Percentiles rank a stretch among this genome's conserved stretches.
phyloP scores from a whole-genome alignment of 2,329 filamentous ascomycete genomes.

The Sclerotinia borealis region DNA sequence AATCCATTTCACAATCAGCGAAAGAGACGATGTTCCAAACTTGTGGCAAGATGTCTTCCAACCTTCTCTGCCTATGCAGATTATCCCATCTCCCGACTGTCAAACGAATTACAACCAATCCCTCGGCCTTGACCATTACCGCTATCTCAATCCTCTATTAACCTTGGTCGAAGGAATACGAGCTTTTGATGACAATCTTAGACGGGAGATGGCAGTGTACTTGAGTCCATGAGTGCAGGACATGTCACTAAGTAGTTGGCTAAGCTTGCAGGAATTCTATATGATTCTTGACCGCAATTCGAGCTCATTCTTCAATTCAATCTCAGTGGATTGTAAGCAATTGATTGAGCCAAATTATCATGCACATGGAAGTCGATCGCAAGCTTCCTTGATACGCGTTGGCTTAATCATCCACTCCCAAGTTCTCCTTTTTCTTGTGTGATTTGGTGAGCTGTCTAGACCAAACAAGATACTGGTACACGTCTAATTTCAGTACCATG shows the following conservation, averaged over 20 bases:
- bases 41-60: no score
- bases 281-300: background rate
- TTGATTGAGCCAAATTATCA: background rate
- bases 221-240: background rate
- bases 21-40: background rate
- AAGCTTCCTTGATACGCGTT: background rate
- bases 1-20: background rate
- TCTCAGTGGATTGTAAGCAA: background rate
- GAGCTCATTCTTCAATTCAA: background rate
- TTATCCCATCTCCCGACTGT: background rate
- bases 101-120: background rate
- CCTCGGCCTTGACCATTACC: background rate
- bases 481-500: background rate
- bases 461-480: background rate
- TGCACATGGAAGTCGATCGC: background rate
- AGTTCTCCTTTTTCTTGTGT: background rate
- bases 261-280: background rate
- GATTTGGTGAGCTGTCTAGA: background rate
- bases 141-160: background rate
- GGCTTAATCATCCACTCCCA: background rate
- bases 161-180: background rate
- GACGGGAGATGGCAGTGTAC: background rate
- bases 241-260: background rate
- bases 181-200: background rate
- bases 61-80: background rate